Conservation (phyloP, 1,284 basidiomycete species). For the Trametes hirsuta region DNA sequence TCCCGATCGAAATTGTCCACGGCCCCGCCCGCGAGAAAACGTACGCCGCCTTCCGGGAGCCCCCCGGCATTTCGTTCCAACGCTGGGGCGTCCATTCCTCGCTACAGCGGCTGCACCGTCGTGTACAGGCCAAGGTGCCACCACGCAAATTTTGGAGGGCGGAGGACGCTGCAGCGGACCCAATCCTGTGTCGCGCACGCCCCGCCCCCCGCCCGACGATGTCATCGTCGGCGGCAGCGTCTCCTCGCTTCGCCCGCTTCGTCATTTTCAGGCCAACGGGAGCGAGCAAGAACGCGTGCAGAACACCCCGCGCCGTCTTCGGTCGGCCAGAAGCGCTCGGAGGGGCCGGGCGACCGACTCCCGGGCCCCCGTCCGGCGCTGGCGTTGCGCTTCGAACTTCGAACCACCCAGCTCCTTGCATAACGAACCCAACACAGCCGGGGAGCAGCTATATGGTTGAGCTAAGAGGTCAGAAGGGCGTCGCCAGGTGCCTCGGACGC, state of each 20-base stretch:
- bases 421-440: too few relatives aligned
- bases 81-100: neutral
- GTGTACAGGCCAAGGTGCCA: neutral
- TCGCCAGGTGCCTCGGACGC: too few relatives aligned
- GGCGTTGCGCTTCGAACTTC: neutral
- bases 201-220: neutral
- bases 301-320: neutral
- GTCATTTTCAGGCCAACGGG: neutral
- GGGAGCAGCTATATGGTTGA: too few relatives aligned
- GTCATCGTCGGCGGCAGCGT: neutral
- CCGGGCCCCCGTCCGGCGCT: neutral
- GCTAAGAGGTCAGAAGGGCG: too few relatives aligned
- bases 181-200: constrained; percentile 7
- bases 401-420: neutral
- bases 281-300: neutral
- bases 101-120: neutral
- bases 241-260: neutral
- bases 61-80: neutral
- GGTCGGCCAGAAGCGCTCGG: neutral
- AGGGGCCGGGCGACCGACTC: neutral
- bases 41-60: neutral
- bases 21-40: neutral
- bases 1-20: neutral
- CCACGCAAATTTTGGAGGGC: neutral
- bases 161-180: constrained; percentile 2